Percentiles rank a stretch among this genome's conserved stretches.
These are phyloP conservation scores for Talinum fruticosum DNA, from an alignment of 148 eudicot genomes.

Conservation along the genomic window DNA sequence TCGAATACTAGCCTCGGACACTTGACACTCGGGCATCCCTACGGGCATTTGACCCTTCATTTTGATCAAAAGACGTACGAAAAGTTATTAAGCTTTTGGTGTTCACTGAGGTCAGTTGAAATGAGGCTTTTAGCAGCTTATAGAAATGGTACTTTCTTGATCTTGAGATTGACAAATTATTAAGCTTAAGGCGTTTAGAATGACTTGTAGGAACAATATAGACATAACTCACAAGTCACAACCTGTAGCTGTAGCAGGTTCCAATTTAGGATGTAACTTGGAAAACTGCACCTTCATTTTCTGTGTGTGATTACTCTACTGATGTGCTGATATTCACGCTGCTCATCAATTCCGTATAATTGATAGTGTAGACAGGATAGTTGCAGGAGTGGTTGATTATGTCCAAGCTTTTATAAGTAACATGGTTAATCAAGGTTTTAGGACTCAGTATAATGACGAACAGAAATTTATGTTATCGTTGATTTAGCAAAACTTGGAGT, in stretches of 20 bases:
- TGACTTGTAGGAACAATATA: too few species aligned
- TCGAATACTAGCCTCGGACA: too few species aligned
- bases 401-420: background rate
- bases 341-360: background rate
- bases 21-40: too few species aligned
- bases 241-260: background rate
- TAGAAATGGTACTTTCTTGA: too few species aligned
- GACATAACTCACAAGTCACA: background rate
- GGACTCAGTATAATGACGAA: background rate
- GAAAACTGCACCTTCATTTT: too few species aligned
- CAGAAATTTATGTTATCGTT: background rate
- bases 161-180: background rate
- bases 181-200: background rate
- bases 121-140: too few species aligned
- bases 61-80: too few species aligned
- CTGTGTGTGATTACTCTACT: background rate
- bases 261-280: too few species aligned
- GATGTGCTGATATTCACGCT: background rate
- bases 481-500: background rate
- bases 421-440: background rate
- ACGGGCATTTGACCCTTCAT: too few species aligned
- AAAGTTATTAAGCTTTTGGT: too few species aligned
- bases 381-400: background rate
- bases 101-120: too few species aligned
- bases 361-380: background rate